phyloP scores from a whole-genome alignment of 1,139 yeast species.

The Candida smagusa region DNA sequence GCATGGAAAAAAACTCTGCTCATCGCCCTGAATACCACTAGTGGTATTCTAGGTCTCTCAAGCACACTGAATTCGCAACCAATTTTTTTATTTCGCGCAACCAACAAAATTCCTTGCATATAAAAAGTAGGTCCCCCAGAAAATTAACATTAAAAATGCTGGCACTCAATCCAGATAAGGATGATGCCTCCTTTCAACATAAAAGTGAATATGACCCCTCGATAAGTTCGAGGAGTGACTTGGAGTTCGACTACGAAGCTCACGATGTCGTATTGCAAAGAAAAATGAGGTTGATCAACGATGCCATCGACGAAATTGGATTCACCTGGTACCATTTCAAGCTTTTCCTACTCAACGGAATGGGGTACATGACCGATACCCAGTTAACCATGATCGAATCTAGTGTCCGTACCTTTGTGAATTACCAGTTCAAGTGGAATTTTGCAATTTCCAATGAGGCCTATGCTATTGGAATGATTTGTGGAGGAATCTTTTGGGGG shows the following conservation, averaged over 20 bases:
- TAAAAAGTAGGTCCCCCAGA: no score
- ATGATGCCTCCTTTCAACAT: not conserved
- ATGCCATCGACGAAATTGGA: conserved; percentile 50
- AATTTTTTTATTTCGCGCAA: no score
- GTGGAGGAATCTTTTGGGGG: conserved; percentile 44
- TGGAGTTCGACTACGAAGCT: conserved; percentile 14
- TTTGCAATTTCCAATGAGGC: conserved; percentile 25
- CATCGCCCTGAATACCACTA: no score
- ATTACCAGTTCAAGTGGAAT: conserved; percentile 36
- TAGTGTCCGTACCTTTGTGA: conserved; percentile 34
- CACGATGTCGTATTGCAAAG: conserved; percentile 27
- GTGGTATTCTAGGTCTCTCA: no score
- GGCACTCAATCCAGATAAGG: not conserved
- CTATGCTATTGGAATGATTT: conserved; percentile 45
- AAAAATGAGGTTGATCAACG: conserved; percentile 37
- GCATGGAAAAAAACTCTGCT: no score
- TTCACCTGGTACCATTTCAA: conserved; percentile 46
- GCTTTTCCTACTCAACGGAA: conserved; percentile 46
- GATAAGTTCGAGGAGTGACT: not conserved
- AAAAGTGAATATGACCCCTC: not conserved
- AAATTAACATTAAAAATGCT: no score
- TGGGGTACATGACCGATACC: conserved; percentile 65
- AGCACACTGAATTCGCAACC: no score
- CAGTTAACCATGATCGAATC: conserved; percentile 45
- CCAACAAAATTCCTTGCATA: no score